Conservation (phyloP, 2,329 filamentous ascomycete species). For the Colletotrichum sp. region DNA sequence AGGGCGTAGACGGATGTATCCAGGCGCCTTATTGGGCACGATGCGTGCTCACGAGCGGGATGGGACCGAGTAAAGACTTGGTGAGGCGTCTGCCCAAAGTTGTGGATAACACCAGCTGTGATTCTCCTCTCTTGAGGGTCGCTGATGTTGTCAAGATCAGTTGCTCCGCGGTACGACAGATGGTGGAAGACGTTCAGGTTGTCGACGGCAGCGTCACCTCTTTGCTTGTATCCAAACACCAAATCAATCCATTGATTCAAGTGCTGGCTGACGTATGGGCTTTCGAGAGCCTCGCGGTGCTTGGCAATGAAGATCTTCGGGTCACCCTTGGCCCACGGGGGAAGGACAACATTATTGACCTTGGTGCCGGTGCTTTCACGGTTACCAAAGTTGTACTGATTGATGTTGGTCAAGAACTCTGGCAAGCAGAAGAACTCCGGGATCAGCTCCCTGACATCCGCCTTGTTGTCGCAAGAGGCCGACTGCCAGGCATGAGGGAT, state of each 20-base stretch:
- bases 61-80: constrained; percentile 90
- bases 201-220: constrained; percentile 89
- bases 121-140: constrained; percentile 87
- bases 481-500: constrained; percentile 91
- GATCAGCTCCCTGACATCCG: constrained; percentile 91
- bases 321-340: constrained; percentile 95
- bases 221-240: constrained; percentile 92
- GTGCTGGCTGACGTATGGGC: constrained; percentile 87
- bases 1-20: constrained; percentile 81
- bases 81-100: constrained; percentile 96
- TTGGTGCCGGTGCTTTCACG: constrained; percentile 80
- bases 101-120: constrained; percentile 96
- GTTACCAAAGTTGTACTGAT: constrained; percentile 90
- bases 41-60: constrained; percentile 72
- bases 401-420: constrained; percentile 93
- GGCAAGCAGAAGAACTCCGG: constrained; percentile 98
- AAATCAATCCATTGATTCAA: constrained; percentile 96
- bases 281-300: constrained; percentile 94
- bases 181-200: constrained; percentile 96
- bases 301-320: constrained; percentile 95
- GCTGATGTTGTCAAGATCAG: constrained; percentile 87
- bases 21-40: constrained; percentile 70
- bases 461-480: constrained; percentile 87
- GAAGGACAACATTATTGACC: constrained; percentile 88
- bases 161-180: constrained; percentile 92